Conservation (phyloP, 768 basidiomycete species). For the Naganishia vaughanmartiniae region DNA sequence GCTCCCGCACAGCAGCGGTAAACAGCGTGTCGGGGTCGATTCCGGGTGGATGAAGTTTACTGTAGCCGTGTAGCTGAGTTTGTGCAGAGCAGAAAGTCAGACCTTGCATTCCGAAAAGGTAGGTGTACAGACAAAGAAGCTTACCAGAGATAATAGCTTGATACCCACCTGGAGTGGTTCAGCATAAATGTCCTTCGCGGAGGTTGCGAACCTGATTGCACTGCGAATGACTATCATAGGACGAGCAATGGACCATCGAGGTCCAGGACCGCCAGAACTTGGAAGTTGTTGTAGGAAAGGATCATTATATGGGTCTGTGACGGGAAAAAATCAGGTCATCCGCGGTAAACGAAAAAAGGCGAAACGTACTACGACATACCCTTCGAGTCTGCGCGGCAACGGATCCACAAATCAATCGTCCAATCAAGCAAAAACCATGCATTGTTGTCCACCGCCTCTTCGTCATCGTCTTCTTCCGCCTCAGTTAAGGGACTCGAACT, state of each 20-base stretch:
- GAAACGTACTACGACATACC: not conserved
- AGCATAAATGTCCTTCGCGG: not conserved
- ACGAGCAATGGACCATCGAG: constrained; percentile 11
- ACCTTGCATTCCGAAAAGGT: not conserved
- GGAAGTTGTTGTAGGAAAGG: constrained; percentile 12
- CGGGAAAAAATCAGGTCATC: not conserved
- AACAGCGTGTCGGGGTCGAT: constrained; percentile 16
- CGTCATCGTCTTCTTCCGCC: constrained; percentile 10
- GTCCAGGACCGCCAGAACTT: constrained; percentile 3
- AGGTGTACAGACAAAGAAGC: not conserved
- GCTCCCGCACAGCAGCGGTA: not conserved
- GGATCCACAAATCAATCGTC: constrained; percentile 17
- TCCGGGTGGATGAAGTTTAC: constrained; percentile 3
- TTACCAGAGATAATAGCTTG: constrained; percentile 12
- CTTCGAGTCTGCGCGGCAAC: not conserved
- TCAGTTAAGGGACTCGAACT: constrained; percentile 19
- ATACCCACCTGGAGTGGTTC: constrained; percentile 2
- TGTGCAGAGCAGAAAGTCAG: not conserved
- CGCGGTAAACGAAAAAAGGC: not conserved
- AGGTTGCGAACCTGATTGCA: not conserved
- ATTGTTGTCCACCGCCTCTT: constrained; percentile 19
- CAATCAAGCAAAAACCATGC: constrained; percentile 23
- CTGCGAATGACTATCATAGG: constrained; percentile 1
- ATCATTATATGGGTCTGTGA: not conserved
- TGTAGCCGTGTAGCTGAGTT: constrained; percentile 4